Evolutionary conservation across 371 early-diverging fungal species (phyloP), one percentile per base, ranked within the genome.

Genomic region (Syncephalastrum sp.): DNA sequence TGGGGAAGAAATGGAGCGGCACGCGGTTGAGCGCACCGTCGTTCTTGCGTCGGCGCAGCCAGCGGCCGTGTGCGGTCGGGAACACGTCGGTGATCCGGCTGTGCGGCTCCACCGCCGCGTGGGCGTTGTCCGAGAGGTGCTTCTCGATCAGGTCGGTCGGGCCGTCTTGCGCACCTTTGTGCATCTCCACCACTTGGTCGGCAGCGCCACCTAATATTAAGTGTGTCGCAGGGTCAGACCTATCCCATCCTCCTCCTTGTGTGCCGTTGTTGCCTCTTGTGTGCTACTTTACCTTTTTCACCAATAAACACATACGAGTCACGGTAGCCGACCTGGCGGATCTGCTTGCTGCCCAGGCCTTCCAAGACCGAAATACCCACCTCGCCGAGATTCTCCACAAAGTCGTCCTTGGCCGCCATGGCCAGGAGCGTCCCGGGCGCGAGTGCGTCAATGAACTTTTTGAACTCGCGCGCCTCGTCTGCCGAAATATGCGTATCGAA

Each of bases 21-120:
- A 87, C 91, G 24, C 93, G 83, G 67, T 91, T 91, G 19, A 94
- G 68, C 4, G 95, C 87, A 17, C 95, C 95, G 64, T 94, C 92
- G 53, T 91, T 91, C 75, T 83, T 83, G 62, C 90, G 81, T 5
- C 85, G 82, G 41, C 91, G 77, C 42, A 92, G 61, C 93, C 93
- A 93, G 23, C 86, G 74, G 15, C 93, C 93, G 45, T 75, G 62
- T 1, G 84, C 77, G 23, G 77, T 77, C 24, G 86, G 87, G 5
- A 86, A 89, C 61, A 85, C 66, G 0, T 66, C 60, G 13, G 70
- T 75, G 19, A 77, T 71, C 23, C 59, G 45, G 10, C 60, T 41
- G 29, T 57, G 64, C 27, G 27, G 27, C 24, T 72, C 68, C 2
- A 68, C 57, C 33, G 76, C 52, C 3, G 38, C 12, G 10, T 12